A percentile compares a stretch with the other conserved stretches of the same genome.
These are phyloP conservation scores for Verticillium dahliae DNA, from an alignment of 2,329 filamentous ascomycete genomes.

Conservation along the genomic window DNA sequence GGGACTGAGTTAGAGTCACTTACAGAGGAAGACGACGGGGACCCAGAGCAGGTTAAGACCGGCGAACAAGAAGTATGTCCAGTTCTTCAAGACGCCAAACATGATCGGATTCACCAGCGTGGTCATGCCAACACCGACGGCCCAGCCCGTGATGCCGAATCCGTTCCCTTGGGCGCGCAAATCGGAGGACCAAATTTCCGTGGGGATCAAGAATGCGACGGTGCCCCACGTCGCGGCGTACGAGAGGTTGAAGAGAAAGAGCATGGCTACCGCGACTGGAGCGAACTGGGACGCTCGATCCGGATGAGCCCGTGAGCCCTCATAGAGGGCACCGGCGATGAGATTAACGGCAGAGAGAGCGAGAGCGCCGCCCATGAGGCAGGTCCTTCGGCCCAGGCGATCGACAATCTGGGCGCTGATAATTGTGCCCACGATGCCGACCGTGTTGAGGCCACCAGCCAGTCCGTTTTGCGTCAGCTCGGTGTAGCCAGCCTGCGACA, in stretches of 20 bases:
- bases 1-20: conserved; percentile 4
- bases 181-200: conserved; percentile 50
- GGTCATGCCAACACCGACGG: conserved; percentile 49
- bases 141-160: conserved; percentile 54
- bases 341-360: conserved; percentile 33
- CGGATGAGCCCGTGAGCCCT: conserved; percentile 27
- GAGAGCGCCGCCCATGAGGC: conserved; percentile 30
- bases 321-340: conserved; percentile 34
- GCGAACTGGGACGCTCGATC: conserved; percentile 28
- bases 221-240: conserved; percentile 45
- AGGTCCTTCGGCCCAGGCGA: conserved; percentile 33
- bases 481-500: conserved; percentile 24
- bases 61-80: conserved; percentile 45
- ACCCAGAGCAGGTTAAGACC: conserved; percentile 44
- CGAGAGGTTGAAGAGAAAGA: conserved; percentile 43
- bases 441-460: conserved; percentile 42
- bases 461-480: conserved; percentile 37
- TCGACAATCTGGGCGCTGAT: conserved; percentile 45
- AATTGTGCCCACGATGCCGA: conserved; percentile 44
- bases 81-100: conserved; percentile 36
- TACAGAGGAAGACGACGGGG: conserved; percentile 39
- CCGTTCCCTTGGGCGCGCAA: conserved; percentile 53
- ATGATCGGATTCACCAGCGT: conserved; percentile 46
- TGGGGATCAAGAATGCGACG: conserved; percentile 41
- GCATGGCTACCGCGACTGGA: conserved; percentile 37